These are phyloP conservation scores for Macrophomina tecta DNA, from an alignment of 2,329 filamentous ascomycete genomes.

Conservation along the genomic window DNA sequence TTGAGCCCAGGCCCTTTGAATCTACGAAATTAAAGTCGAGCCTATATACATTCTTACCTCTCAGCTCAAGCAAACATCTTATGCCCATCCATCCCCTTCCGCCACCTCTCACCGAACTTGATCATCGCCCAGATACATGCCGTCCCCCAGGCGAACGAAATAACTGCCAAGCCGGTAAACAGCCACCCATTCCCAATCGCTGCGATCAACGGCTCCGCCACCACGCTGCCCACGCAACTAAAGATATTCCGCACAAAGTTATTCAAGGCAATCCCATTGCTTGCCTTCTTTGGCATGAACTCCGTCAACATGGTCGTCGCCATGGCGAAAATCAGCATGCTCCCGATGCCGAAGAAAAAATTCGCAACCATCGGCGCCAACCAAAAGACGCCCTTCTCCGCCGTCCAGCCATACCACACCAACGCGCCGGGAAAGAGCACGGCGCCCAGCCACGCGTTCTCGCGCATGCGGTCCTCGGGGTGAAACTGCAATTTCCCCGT, in stretches of 20 bases:
- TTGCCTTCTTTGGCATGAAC: slow-evolving; percentile 46
- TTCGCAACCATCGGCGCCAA: slow-evolving; percentile 46
- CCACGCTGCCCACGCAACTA: slow-evolving; percentile 44
- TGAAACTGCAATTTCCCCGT: slow-evolving; percentile 43
- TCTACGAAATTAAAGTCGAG: too few species aligned
- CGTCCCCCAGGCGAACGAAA: slow-evolving; percentile 55
- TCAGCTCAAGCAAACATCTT: slow-evolving; percentile 20
- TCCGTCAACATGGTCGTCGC: slow-evolving; percentile 49
- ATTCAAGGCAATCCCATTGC: slow-evolving; percentile 46
- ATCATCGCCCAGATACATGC: slow-evolving; percentile 65
- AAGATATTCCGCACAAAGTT: slow-evolving; percentile 49
- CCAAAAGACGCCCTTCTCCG: slow-evolving; percentile 41
- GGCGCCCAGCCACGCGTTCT: slow-evolving; percentile 48
- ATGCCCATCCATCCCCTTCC: slow-evolving; percentile 39
- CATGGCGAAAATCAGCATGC: slow-evolving; percentile 47
- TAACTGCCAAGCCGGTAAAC: slow-evolving; percentile 52
- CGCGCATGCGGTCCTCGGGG: slow-evolving; percentile 49
- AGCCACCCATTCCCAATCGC: slow-evolving; percentile 49
- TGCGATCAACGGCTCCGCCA: slow-evolving; percentile 43
- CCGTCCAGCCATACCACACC: slow-evolving; percentile 48
- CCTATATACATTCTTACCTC: neutral
- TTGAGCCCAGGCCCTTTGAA: too few species aligned
- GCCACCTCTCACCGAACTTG: slow-evolving; percentile 67
- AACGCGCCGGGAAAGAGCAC: slow-evolving; percentile 44
- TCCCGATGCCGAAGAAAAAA: slow-evolving; percentile 49